phyloP scores from a whole-genome alignment of 2,329 filamentous ascomycete genomes.

The Pestalotiopsis sp. region DNA sequence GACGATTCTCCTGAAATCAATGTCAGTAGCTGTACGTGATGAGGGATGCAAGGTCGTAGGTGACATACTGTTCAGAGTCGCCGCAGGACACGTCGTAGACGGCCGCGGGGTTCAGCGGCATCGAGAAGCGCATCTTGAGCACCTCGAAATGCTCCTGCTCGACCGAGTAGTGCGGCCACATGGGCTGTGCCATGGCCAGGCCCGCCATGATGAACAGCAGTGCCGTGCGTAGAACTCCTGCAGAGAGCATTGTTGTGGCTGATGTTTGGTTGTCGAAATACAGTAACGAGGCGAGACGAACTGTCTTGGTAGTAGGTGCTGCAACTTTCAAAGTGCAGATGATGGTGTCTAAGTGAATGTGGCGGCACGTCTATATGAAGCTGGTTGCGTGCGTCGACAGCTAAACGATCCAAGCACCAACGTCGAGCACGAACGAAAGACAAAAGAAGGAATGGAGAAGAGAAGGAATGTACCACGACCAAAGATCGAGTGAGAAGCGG shows the following conservation, averaged over 20 bases:
- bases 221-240: slow-evolving; percentile 30
- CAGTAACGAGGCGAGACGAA: background rate
- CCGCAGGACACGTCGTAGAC: slow-evolving; percentile 42
- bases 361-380: background rate
- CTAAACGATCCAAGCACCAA: background rate
- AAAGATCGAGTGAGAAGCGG: background rate
- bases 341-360: background rate
- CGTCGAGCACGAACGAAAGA: background rate
- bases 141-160: slow-evolving; percentile 45
- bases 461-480: background rate
- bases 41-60: background rate
- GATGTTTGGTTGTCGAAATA: background rate
- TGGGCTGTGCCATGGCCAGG: slow-evolving; percentile 31
- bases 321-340: background rate
- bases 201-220: slow-evolving; percentile 30
- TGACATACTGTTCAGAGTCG: slow-evolving; percentile 39
- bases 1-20: slow-evolving; percentile 38
- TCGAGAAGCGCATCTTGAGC: slow-evolving; percentile 39
- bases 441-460: background rate
- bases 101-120: slow-evolving; percentile 38
- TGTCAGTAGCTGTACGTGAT: background rate
- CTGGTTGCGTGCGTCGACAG: background rate
- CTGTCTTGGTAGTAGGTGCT: background rate
- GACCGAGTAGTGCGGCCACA: slow-evolving; percentile 38
- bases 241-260: slow-evolving; percentile 29